Conservation (phyloP, 768 basidiomycete genomes). For the Mycena belliarum region DNA sequence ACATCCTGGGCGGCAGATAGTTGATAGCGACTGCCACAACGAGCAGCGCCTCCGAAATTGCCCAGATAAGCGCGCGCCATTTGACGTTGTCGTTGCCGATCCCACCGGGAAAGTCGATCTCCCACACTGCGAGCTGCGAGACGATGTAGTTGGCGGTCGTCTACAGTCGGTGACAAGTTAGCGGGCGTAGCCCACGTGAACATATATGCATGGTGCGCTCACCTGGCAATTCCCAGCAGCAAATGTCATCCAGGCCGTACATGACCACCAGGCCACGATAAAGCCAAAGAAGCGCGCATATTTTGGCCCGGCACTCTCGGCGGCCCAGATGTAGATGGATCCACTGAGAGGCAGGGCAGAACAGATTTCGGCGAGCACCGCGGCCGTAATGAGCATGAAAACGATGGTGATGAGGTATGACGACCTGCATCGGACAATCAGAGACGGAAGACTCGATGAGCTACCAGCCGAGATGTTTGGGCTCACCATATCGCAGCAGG, state of each 20-base stretch:
- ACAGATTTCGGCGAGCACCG: conserved; percentile 86
- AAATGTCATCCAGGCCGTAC: conserved; percentile 97
- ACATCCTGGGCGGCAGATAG: conserved; percentile 75
- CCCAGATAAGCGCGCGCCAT: conserved; percentile 88
- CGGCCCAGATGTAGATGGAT: conserved; percentile 94
- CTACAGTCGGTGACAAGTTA: conserved; percentile 38
- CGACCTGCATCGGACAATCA: conserved; percentile 54
- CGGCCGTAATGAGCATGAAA: conserved; percentile 88
- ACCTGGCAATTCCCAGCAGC: conserved; percentile 87
- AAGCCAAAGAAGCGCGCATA: conserved; percentile 87
- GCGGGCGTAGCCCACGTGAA: background rate
- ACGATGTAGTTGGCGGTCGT: conserved; percentile 89
- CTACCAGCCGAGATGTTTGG: background rate
- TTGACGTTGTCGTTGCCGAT: conserved; percentile 68
- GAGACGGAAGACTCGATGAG: background rate
- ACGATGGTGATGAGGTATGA: conserved; percentile 80
- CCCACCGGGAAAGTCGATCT: conserved; percentile 82
- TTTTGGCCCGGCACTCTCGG: conserved; percentile 87
- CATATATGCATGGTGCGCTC: conserved; percentile 21
- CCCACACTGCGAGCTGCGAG: conserved; percentile 80
- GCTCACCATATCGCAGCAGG: conserved; percentile 81
- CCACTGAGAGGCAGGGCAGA: conserved; percentile 86
- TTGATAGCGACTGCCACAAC: conserved; percentile 78
- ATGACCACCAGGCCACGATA: conserved; percentile 91
- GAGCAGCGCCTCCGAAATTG: conserved; percentile 71